These are phyloP conservation scores for Setaria viridis DNA, from an alignment of 202 grass and related monocot genomes.

Conservation along the genomic window DNA sequence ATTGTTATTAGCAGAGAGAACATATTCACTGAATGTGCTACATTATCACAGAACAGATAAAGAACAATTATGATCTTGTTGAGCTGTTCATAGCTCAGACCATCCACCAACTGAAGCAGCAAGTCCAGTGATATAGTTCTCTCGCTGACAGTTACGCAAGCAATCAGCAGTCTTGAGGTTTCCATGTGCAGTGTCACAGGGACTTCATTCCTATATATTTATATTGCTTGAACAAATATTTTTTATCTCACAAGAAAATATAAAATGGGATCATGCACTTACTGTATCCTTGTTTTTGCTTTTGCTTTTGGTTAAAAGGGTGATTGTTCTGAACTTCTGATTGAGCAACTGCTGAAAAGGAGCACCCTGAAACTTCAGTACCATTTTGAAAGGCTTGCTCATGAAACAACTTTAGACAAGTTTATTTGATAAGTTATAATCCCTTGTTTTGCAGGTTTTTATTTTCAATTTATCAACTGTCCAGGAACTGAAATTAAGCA, in stretches of 20 bases:
- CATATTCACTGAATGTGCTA: background rate
- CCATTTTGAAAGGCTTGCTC: background rate
- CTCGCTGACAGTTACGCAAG: background rate
- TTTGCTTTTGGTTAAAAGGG: conserved; percentile 20
- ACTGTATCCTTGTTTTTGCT: background rate
- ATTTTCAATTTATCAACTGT: conserved; percentile 7
- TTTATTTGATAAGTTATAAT: background rate
- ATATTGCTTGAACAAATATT: background rate
- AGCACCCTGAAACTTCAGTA: background rate
- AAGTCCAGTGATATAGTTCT: background rate
- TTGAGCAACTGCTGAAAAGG: conserved; percentile 8
- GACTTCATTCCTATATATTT: background rate
- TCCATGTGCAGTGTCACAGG: background rate
- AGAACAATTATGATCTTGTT: background rate
- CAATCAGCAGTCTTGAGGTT: conserved; percentile 7
- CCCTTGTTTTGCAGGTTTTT: background rate
- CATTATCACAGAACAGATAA: background rate
- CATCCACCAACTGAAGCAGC: conserved; percentile 25
- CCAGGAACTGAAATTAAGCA: background rate
- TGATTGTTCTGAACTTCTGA: background rate
- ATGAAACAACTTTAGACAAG: background rate
- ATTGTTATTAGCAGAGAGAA: background rate
- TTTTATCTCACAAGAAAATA: background rate
- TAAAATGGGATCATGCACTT: background rate
- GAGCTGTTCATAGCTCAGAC: background rate